Evolutionary conservation across 495 filamentous ascomycete genomes (phyloP).

Genomic region (Talaromyces proteolyticus): DNA sequence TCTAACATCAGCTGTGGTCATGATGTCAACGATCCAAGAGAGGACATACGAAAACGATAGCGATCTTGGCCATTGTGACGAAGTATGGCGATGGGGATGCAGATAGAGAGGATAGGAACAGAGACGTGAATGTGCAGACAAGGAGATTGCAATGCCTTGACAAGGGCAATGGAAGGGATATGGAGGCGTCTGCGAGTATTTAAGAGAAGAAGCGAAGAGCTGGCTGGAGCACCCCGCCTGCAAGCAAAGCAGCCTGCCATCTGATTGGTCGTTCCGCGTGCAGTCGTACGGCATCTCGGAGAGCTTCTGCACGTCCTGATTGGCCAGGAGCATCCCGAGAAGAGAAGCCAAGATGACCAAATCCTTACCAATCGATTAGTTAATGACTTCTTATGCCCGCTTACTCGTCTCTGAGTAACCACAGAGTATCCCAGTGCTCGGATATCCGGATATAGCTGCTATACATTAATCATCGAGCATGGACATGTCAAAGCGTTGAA

Average conservation of each 20-base stretch:
- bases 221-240: not conserved
- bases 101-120: not conserved
- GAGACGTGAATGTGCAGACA: not conserved
- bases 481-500: not conserved
- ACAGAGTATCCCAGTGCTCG: no score
- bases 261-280: constrained; percentile 5
- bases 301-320: no score
- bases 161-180: not conserved
- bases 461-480: not conserved
- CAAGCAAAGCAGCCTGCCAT: not conserved
- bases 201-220: not conserved
- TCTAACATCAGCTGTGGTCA: not conserved
- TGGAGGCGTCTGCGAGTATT: no score
- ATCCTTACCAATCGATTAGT: not conserved
- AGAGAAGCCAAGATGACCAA: not conserved
- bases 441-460: not conserved
- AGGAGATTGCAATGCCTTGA: not conserved
- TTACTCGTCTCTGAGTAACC: no score
- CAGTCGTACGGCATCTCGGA: no score
- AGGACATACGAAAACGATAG: constrained; percentile 76
- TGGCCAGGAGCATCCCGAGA: not conserved
- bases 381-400: no score
- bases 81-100: not conserved
- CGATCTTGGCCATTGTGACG: constrained; percentile 56
- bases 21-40: constrained; percentile 10